Conservation (phyloP, 495 filamentous ascomycete species). For the Penicillium malachiteum region DNA sequence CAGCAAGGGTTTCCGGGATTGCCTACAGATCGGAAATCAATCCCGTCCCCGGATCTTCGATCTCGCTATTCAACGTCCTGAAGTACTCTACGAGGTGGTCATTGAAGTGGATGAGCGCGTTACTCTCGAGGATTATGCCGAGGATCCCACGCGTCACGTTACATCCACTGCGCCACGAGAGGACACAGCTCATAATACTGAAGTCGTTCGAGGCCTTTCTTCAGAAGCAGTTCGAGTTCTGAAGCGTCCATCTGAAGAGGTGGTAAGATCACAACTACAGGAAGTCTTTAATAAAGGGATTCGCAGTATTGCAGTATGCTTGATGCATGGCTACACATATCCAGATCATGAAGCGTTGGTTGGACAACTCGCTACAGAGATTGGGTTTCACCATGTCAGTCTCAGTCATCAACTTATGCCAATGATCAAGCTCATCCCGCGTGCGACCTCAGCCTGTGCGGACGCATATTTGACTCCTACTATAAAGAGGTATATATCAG, state of each 20-base stretch:
- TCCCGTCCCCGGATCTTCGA: constrained; percentile 74
- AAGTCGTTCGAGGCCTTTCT: constrained; percentile 24
- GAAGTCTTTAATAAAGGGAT: constrained; percentile 36
- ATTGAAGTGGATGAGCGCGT: constrained; percentile 77
- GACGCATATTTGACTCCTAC: constrained; percentile 92
- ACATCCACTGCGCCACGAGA: constrained; percentile 11
- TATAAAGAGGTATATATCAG: constrained; percentile 83
- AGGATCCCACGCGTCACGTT: constrained; percentile 24
- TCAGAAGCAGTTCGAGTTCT: constrained; percentile 46
- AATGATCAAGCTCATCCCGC: constrained; percentile 67
- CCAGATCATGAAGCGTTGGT: constrained; percentile 40
- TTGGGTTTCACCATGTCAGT: constrained; percentile 53
- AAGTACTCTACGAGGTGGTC: constrained; percentile 68
- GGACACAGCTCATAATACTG: neutral
- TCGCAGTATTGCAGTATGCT: constrained; percentile 44
- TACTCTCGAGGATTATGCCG: constrained; percentile 63
- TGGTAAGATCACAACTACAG: constrained; percentile 34
- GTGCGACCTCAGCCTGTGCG: constrained; percentile 83
- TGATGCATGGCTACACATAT: constrained; percentile 50
- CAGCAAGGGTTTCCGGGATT: constrained; percentile 85
- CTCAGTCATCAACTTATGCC: constrained; percentile 62
- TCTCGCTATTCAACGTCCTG: constrained; percentile 67
- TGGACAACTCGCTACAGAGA: constrained; percentile 25
- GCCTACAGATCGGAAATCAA: constrained; percentile 77
- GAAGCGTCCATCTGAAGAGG: constrained; percentile 19